Conservation (phyloP, 2,329 filamentous ascomycete genomes). For the Neurospora crassa region DNA sequence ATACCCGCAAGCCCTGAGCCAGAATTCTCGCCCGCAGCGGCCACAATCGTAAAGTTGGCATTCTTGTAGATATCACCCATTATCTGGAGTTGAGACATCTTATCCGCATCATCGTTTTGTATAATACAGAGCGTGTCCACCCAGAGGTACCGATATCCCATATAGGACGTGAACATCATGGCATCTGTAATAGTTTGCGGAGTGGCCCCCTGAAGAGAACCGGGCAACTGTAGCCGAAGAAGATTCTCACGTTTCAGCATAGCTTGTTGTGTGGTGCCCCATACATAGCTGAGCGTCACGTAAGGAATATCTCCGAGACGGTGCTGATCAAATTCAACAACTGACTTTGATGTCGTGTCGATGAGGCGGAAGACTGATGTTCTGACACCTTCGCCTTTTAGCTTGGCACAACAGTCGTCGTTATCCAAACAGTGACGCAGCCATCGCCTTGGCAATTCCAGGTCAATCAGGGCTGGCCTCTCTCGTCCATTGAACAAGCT, state of each 20-base stretch:
- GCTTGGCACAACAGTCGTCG: background rate
- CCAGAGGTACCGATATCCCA: background rate
- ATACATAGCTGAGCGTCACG: constrained; percentile 5
- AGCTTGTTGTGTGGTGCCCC: background rate
- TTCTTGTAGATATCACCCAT: background rate
- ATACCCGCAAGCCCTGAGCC: background rate
- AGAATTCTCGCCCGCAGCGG: background rate
- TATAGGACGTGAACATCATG: background rate
- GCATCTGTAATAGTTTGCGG: background rate
- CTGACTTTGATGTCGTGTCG: background rate
- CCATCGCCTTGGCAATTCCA: background rate
- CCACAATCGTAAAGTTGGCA: background rate
- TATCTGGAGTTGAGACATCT: background rate
- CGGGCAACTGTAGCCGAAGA: background rate
- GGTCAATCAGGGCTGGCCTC: background rate
- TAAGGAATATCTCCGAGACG: background rate
- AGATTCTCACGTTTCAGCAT: background rate
- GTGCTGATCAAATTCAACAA: background rate
- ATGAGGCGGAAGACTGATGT: background rate
- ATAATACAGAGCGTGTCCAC: background rate
- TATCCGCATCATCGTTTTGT: background rate
- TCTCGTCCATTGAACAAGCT: background rate
- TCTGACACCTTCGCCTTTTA: background rate
- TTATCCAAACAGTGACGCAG: background rate
- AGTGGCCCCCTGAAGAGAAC: background rate